phyloP scores from a whole-genome alignment of 805 yeast genomes.

The Citeromyces matritensis region DNA sequence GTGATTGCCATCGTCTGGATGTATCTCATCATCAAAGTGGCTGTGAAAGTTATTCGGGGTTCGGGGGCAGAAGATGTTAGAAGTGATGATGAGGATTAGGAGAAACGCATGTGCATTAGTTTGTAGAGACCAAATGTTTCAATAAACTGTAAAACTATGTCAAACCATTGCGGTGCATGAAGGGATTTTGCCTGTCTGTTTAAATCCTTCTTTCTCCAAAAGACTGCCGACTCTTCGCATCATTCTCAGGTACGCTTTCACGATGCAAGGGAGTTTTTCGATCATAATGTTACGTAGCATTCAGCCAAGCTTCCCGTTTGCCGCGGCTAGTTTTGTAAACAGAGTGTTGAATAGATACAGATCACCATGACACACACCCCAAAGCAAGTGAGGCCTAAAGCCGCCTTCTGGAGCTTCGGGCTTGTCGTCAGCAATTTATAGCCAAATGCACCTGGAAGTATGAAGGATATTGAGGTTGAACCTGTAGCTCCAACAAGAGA shows the following conservation, averaged over 20 bases:
- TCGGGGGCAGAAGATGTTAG: slow-evolving; percentile 75
- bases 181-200: neutral
- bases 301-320: no score
- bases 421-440: slow-evolving; percentile 30
- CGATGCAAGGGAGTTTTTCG: no score
- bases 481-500: slow-evolving; percentile 78
- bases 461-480: slow-evolving; percentile 65
- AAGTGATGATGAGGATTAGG: slow-evolving; percentile 59
- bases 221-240: neutral
- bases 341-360: slow-evolving; percentile 32
- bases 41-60: slow-evolving; percentile 55
- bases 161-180: no score
- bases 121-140: neutral
- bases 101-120: no score
- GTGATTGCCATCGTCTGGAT: slow-evolving; percentile 58
- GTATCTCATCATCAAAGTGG: slow-evolving; percentile 57
- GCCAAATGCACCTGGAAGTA: slow-evolving; percentile 68
- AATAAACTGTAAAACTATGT: neutral
- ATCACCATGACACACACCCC: slow-evolving; percentile 39
- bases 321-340: slow-evolving; percentile 6
- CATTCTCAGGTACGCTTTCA: no score
- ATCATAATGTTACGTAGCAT: no score
- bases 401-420: slow-evolving; percentile 3
- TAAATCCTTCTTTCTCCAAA: neutral
- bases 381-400: slow-evolving; percentile 32